Evolutionary conservation across 2,329 filamentous ascomycete genomes (phyloP), one percentile per base, ranked within the genome.

Genomic region (Xylariaceae sp.): DNA sequence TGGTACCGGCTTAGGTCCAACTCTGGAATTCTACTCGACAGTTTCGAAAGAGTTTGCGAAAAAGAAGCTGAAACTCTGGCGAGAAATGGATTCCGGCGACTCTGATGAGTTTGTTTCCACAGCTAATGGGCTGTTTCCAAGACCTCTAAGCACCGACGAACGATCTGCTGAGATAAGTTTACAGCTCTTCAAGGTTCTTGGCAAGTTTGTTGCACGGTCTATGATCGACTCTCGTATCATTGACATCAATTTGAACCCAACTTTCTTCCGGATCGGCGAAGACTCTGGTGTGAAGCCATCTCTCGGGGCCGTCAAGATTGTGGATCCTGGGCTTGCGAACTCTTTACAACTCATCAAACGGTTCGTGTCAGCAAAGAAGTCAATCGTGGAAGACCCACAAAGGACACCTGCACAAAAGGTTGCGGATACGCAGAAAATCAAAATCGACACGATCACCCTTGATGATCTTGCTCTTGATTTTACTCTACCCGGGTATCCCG

Each of bases 201-300:
- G 93, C 57, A 97, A 96, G 63, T 98, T 98, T 64, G 91, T 97
- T 38, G 93, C 94, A 22, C 83, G 93, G 40, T 96, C 93, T 0
- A 97, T 98, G 93, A 85, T 98, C 42, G 93, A 98, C 64, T 96
- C 92, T 1, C 82, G 93, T 43, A 97, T 98, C 63, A 96, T 98
- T 56, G 93, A 98, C 60, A 83, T 98, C 55, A 93, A 92, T 45
- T 93, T 98, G 69, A 98, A 96, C 63, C 88, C 93, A 2, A 95
- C 90, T 5, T 96, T 98, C 72, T 98, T 98, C 82, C 88, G 92
- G 47, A 87, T 96, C 53, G 88, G 88, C 14, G 87, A 94, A 57
- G 79, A 75, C 36, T 76, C 80, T 1, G 74, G 74, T 0, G 83
- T 95, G 4, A 83, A 83, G 19, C 90, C 91, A 11, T 95, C 91